phyloP scores from a whole-genome alignment of 768 basidiomycete genomes.

The Pleurotus djamor region DNA sequence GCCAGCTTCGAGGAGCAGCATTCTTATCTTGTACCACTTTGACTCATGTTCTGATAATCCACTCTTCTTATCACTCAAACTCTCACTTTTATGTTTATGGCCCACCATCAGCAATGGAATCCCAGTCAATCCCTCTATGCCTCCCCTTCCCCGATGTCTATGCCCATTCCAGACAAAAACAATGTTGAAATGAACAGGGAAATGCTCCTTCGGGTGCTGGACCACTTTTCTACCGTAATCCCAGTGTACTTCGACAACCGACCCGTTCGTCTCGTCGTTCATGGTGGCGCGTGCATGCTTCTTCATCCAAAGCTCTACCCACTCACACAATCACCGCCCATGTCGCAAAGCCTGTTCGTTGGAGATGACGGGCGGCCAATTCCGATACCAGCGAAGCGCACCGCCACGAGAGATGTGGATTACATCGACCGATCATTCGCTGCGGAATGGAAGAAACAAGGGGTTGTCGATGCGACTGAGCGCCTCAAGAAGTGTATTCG shows the following conservation, averaged over 20 bases:
- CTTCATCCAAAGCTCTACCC: constrained; percentile 45
- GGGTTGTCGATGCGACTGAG: constrained; percentile 49
- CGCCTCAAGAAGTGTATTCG: constrained; percentile 56
- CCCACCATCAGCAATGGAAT: not conserved
- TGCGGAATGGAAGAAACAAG: constrained; percentile 45
- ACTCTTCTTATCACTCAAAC: not conserved
- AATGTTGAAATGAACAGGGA: constrained; percentile 35
- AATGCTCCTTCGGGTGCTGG: constrained; percentile 43
- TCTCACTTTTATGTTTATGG: not conserved
- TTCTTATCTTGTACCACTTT: not conserved
- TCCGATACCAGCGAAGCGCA: constrained; percentile 33
- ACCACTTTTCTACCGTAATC: constrained; percentile 48
- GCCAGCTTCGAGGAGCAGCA: not conserved
- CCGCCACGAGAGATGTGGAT: constrained; percentile 66
- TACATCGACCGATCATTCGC: constrained; percentile 63
- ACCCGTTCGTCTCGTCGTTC: constrained; percentile 60
- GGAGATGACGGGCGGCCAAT: constrained; percentile 18
- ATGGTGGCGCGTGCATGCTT: constrained; percentile 76
- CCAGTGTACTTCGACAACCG: constrained; percentile 38
- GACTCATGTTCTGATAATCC: not conserved
- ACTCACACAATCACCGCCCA: constrained; percentile 22
- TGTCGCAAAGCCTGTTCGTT: constrained; percentile 13
- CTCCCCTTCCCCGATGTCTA: not conserved
- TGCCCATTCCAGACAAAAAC: constrained; percentile 24
- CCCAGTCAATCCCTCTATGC: not conserved